Evolutionary conservation across 345 rosid genomes (phyloP).

Genomic region (Gossypioides kirkii): DNA sequence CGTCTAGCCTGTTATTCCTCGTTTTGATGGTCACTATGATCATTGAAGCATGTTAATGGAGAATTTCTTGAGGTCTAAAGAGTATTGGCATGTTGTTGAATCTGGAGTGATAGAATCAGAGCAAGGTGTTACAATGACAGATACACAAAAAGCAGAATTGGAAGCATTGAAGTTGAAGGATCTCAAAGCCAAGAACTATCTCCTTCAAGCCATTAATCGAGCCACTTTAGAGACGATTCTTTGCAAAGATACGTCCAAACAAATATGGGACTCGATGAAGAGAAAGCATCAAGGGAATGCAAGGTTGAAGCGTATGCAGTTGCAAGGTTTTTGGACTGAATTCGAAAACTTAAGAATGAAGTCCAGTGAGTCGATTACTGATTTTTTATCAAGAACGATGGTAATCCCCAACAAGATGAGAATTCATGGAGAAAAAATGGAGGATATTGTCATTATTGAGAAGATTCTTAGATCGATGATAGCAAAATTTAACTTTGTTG

Average conservation of each 20-base stretch:
- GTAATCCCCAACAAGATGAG: conserved; percentile 5
- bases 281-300: neutral
- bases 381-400: neutral
- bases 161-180: neutral
- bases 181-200: neutral
- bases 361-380: neutral
- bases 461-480: conserved; percentile 6
- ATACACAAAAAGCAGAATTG: neutral
- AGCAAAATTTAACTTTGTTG: neutral
- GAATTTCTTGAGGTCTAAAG: no score
- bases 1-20: no score
- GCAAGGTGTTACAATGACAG: neutral
- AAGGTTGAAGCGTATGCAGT: neutral
- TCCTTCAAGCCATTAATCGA: neutral
- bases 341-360: neutral
- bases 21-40: no score
- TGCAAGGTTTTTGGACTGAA: neutral
- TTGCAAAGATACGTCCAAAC: neutral
- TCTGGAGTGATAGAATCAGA: no score
- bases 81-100: no score
- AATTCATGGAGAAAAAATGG: neutral
- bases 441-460: neutral
- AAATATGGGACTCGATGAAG: neutral
- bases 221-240: neutral
- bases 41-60: no score